phyloP scores from a whole-genome alignment of 331 rosid species.

The Phaseolus coccineus region DNA sequence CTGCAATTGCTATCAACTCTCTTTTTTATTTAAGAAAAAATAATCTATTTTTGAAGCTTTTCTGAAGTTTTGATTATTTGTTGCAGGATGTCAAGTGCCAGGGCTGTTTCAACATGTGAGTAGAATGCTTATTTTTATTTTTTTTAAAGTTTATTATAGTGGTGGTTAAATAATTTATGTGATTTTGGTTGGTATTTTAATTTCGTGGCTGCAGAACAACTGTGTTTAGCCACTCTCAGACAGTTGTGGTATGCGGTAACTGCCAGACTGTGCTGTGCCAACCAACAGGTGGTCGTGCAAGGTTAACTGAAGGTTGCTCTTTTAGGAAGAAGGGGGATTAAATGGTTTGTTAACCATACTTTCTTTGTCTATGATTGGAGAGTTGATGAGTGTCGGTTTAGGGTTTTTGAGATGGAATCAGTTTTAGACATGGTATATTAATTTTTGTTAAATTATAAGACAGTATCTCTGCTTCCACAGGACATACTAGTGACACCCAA shows the following conservation, averaged over 20 bases:
- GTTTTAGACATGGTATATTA: conserved; percentile 32
- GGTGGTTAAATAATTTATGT: neutral
- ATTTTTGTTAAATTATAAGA: conserved; percentile 42
- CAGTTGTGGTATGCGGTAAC: conserved; percentile 90
- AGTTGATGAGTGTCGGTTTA: neutral
- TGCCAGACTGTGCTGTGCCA: conserved; percentile 90
- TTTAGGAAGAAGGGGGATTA: conserved; percentile 90
- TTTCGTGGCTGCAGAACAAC: conserved; percentile 72
- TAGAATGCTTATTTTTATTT: neutral
- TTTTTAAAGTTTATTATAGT: neutral
- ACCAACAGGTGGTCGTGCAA: conserved; percentile 86
- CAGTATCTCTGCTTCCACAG: neutral
- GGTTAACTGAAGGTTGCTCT: conserved; percentile 86
- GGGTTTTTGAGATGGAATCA: conserved; percentile 25
- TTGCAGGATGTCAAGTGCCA: conserved; percentile 89
- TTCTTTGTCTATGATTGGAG: conserved; percentile 9
- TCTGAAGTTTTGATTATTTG: neutral
- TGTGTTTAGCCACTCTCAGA: conserved; percentile 90
- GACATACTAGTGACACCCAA: conserved; percentile 3
- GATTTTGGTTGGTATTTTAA: neutral
- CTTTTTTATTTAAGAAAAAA: neutral
- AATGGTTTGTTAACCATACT: conserved; percentile 26
- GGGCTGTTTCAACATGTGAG: conserved; percentile 94
- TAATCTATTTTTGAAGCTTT: neutral
- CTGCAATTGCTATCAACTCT: neutral